These are phyloP conservation scores for Ophiocordyceps camponoti-floridani DNA, from an alignment of 2,329 filamentous ascomycete species.

Conservation along the genomic window DNA sequence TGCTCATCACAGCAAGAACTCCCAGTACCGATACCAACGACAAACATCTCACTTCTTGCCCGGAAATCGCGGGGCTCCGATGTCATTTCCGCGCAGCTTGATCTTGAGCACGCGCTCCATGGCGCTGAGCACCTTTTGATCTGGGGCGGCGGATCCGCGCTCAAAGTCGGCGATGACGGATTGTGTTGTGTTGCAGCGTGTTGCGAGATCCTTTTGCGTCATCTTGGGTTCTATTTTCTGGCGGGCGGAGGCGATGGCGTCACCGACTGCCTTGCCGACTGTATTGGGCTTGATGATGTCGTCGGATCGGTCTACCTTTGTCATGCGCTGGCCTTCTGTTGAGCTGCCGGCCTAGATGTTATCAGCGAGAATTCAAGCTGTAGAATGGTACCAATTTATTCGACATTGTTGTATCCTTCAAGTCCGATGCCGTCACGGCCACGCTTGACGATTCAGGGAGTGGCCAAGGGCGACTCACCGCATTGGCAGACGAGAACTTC, in stretches of 20 bases:
- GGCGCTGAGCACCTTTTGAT: constrained; percentile 61
- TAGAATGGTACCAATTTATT: too few species aligned
- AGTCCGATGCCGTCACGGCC: too few species aligned
- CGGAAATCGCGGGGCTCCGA: constrained; percentile 67
- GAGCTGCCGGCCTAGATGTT: constrained; percentile 8
- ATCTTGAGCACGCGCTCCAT: constrained; percentile 81
- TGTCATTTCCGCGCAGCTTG: constrained; percentile 70
- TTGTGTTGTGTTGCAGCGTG: constrained; percentile 75
- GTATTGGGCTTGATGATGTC: constrained; percentile 97
- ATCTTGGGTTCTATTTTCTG: constrained; percentile 79
- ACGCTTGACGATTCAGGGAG: too few species aligned
- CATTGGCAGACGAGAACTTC: constrained; percentile 65
- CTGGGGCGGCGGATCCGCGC: constrained; percentile 57
- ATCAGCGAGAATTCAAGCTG: neutral
- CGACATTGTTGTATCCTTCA: neutral
- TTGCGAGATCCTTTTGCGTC: constrained; percentile 79
- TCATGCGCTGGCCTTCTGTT: constrained; percentile 78
- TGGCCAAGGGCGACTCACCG: constrained; percentile 12
- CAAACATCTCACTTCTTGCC: constrained; percentile 39
- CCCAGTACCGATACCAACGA: neutral
- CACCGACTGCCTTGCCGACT: constrained; percentile 61
- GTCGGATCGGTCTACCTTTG: constrained; percentile 93
- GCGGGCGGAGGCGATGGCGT: constrained; percentile 65
- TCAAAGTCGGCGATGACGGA: constrained; percentile 73
- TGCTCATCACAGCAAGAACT: neutral